A percentile compares a stretch with the other conserved stretches of the same genome.
Conservation (phyloP, 1,284 basidiomycete species). For the Irpex lacteus region DNA sequence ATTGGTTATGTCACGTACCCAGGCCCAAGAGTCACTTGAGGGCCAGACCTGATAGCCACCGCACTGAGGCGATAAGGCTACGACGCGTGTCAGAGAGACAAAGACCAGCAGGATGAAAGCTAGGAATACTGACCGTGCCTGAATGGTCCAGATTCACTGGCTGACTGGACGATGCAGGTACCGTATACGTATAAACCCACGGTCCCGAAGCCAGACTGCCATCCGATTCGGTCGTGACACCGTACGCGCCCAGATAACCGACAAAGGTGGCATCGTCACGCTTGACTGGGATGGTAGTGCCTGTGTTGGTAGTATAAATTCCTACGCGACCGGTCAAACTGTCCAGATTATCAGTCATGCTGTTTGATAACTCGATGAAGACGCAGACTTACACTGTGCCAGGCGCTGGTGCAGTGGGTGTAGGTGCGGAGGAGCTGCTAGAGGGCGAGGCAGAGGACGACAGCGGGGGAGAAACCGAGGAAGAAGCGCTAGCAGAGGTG, state of each 20-base stretch:
- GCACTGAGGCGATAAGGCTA: conserved; percentile 14
- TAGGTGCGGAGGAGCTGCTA: conserved; percentile 2
- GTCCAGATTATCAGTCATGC: not conserved
- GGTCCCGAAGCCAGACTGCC: too few relatives aligned
- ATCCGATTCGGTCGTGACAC: not conserved
- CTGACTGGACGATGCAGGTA: conserved; percentile 1
- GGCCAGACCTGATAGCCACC: conserved; percentile 16
- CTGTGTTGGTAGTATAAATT: not conserved
- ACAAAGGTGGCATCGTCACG: conserved; percentile 2
- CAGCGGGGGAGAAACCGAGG: not conserved
- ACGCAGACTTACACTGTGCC: conserved; percentile 5
- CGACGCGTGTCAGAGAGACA: not conserved
- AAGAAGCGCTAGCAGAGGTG: not conserved
- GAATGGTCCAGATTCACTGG: conserved; percentile 6
- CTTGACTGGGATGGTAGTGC: not conserved
- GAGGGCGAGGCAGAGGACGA: not conserved
- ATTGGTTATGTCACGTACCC: conserved; percentile 8
- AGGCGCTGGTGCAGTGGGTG: conserved; percentile 3
- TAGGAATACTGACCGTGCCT: conserved; percentile 1
- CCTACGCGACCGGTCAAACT: conserved; percentile 8
- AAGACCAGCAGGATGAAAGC: not conserved
- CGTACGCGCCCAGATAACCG: conserved; percentile 12
- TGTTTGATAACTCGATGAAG: not conserved
- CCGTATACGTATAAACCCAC: conserved; percentile 7
- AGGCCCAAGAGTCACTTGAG: conserved; percentile 16